A percentile compares a stretch with the other conserved stretches of the same genome.
Conservation (phyloP, 2,329 filamentous ascomycete genomes). For the Blumeriella jaapii region DNA sequence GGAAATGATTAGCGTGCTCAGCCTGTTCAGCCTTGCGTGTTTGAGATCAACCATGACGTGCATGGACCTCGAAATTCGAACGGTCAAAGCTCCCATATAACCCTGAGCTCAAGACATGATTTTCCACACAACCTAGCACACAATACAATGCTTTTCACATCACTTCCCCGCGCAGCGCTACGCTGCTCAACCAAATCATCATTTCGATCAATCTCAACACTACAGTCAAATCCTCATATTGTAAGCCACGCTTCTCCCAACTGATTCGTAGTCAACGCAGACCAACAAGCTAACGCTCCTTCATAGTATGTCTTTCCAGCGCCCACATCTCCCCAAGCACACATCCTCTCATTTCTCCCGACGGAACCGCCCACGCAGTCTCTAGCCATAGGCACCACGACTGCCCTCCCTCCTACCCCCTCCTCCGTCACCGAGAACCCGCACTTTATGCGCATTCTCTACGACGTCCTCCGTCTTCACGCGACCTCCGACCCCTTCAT, state of each 20-base stretch:
- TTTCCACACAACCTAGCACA: no score
- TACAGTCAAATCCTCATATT: slow-evolving; percentile 25
- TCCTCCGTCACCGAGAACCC: slow-evolving; percentile 47
- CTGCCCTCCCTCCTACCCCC: slow-evolving; percentile 48
- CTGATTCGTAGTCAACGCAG: no score
- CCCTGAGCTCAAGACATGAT: no score
- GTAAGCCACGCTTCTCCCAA: slow-evolving; percentile 9
- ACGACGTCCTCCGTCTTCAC: slow-evolving; percentile 43
- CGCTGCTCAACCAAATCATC: slow-evolving; percentile 5
- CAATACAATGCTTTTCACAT: slow-evolving; percentile 12
- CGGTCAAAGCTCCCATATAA: slow-evolving; percentile 1
- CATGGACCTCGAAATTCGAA: no score
- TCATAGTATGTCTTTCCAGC: slow-evolving; percentile 46
- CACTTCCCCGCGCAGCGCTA: slow-evolving; percentile 8
- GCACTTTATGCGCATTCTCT: slow-evolving; percentile 46
- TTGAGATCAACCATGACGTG: slow-evolving; percentile 15
- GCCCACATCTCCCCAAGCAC: slow-evolving; percentile 32
- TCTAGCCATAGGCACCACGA: slow-evolving; percentile 49
- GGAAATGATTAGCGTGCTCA: no score
- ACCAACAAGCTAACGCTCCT: no score
- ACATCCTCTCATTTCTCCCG: slow-evolving; percentile 49
- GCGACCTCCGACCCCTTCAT: slow-evolving; percentile 46
- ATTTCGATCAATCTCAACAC: slow-evolving; percentile 18
- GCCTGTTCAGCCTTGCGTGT: slow-evolving; percentile 3
- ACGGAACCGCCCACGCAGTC: slow-evolving; percentile 40